These are phyloP conservation scores for Thalassiosira mediterranea DNA, from an alignment of 352 stramenopile species.

Conservation along the genomic window DNA sequence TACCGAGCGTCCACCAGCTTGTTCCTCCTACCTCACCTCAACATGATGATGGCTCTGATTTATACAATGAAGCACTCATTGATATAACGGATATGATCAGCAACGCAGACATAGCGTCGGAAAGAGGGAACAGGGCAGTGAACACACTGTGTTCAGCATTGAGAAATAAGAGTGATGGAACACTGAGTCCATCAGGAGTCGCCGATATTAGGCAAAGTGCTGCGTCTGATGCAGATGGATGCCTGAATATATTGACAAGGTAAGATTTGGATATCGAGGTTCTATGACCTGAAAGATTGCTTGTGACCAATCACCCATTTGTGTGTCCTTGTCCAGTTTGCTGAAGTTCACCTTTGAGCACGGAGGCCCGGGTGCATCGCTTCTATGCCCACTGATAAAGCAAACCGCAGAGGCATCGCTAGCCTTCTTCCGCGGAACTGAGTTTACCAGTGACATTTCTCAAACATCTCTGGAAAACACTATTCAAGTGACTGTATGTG, in stretches of 20 bases:
- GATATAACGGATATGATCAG: slow-evolving; percentile 30
- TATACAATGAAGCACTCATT: slow-evolving; percentile 15
- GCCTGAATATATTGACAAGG: slow-evolving; percentile 50
- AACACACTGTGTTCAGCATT: slow-evolving; percentile 7
- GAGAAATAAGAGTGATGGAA: too few relatives aligned
- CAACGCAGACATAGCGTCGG: slow-evolving; percentile 3
- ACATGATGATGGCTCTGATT: slow-evolving; percentile 5
- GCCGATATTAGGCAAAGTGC: slow-evolving; percentile 41
- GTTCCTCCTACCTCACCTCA: not conserved
- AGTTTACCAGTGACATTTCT: slow-evolving; percentile 42
- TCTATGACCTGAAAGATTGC: not conserved
- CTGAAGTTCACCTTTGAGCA: slow-evolving; percentile 74
- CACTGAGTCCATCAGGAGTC: slow-evolving; percentile 31
- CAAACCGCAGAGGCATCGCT: slow-evolving; percentile 62
- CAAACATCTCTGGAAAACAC: slow-evolving; percentile 62
- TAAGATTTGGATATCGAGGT: slow-evolving; percentile 15
- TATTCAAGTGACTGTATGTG: slow-evolving; percentile 59
- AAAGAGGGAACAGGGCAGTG: slow-evolving; percentile 23
- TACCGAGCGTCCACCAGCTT: too few relatives aligned
- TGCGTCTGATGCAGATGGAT: slow-evolving; percentile 37
- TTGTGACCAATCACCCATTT: not conserved
- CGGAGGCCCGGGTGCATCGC: slow-evolving; percentile 28
- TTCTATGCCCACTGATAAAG: slow-evolving; percentile 72
- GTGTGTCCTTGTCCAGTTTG: slow-evolving; percentile 35
- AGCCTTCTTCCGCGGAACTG: slow-evolving; percentile 61